Conservation (phyloP, 495 filamentous ascomycete genomes). For the Cercophora newfieldiana region DNA sequence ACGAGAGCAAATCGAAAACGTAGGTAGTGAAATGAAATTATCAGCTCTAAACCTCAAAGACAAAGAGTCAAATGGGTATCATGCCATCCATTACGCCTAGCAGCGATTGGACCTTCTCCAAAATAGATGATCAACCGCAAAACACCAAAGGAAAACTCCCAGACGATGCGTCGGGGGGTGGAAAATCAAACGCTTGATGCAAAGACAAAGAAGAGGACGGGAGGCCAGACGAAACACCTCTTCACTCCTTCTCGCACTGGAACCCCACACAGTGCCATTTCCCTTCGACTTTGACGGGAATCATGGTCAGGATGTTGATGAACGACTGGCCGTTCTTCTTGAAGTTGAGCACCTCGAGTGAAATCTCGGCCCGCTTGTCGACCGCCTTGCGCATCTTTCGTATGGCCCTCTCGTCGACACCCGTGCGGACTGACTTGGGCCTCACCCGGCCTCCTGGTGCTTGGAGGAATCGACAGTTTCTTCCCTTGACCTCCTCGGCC, state of each 20-base stretch:
- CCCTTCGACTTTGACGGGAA: constrained; percentile 43
- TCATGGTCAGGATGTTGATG: constrained; percentile 47
- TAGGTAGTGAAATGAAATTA: no score
- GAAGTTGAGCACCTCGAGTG: constrained; percentile 50
- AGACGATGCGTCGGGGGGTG: background rate
- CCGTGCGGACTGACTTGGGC: constrained; percentile 31
- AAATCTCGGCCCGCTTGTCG: constrained; percentile 40
- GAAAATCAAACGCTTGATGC: background rate
- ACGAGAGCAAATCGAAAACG: background rate
- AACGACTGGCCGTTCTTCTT: constrained; percentile 50
- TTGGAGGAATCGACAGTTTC: constrained; percentile 57
- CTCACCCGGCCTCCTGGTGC: constrained; percentile 38
- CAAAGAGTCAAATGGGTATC: background rate
- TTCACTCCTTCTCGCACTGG: constrained; percentile 32
- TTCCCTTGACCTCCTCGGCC: constrained; percentile 40
- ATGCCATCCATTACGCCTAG: background rate
- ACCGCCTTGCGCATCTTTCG: constrained; percentile 44
- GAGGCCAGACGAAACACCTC: no score
- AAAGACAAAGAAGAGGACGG: background rate
- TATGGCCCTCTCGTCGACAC: constrained; percentile 39
- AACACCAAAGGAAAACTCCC: background rate
- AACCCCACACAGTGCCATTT: constrained; percentile 43
- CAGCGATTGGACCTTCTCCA: background rate
- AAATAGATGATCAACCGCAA: background rate
- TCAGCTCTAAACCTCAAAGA: background rate